Evolutionary conservation across 768 basidiomycete genomes (phyloP), one percentile per base, ranked within the genome.

Genomic region (Chalciporus pseudorubinellus): DNA sequence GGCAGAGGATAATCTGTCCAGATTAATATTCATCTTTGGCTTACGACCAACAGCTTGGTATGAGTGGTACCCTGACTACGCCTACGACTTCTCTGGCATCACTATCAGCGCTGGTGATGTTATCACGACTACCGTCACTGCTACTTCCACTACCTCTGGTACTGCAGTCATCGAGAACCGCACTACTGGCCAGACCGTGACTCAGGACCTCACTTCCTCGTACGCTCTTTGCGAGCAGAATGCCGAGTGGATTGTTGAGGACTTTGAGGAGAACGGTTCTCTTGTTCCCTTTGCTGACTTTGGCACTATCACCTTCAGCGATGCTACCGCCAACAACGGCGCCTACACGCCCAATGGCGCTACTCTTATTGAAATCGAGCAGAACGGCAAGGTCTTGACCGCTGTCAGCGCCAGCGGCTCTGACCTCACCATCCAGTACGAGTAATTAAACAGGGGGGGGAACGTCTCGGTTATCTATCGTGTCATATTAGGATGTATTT

Each of bases 231-330:
- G 55, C 26, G 33, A 42, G 39, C 6, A 46, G 45, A 52, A 53
- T 11, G 63, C 55, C 9, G 63, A 64, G 48, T 64, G 62, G 62
- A 62, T 59, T 41, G 48, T 65, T 6, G 58, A 63, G 12, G 60
- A 65, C 52, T 51, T 55, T 40, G n/a, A 50, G 28, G n/a, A 52
- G 14, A 9, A 13, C 22, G 39, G 47, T 18, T 0, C 1, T 2
- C 53, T 42, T 3, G 63, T 52, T 41, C 38, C 51, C 2, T 40
- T 65, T 3, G 50, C 43, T 19, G n/a, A 65, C 52, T 64, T 61
- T 43, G 52, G 63, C 28, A 63, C 48, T 6, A 53, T 64, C 19
- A 48, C 46, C 4, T 65, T 62, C 57, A 19, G 2, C 12, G 8
- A n/a, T 11, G 54, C 56, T 8, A 48, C 28, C 26, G 61, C 58